These are phyloP conservation scores for Suillus clintonianus DNA, from an alignment of 768 basidiomycete species.

Conservation along the genomic window DNA sequence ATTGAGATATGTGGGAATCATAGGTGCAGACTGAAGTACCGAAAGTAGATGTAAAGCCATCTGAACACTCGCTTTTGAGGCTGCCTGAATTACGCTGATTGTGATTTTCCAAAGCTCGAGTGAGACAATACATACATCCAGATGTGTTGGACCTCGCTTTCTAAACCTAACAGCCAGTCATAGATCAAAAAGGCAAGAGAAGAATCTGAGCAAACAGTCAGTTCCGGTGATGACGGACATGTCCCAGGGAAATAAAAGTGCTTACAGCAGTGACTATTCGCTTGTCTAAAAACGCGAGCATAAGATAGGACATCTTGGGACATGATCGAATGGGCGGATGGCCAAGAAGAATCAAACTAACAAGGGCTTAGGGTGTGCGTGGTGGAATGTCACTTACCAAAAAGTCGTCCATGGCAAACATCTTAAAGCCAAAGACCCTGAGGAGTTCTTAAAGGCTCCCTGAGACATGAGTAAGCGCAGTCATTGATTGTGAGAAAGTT, in stretches of 20 bases:
- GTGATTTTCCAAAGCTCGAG: conserved; percentile 4
- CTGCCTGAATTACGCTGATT: conserved; percentile 18
- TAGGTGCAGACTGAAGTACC: conserved; percentile 24
- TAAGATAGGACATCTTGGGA: neutral
- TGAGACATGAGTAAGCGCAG: neutral
- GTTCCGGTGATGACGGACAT: neutral
- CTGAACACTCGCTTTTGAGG: conserved; percentile 21
- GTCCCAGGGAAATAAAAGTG: neutral
- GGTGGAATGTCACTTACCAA: neutral
- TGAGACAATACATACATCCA: neutral
- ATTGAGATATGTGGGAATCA: too few species aligned
- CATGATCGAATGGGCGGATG: neutral
- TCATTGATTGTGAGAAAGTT: neutral
- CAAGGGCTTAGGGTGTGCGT: neutral
- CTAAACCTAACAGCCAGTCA: conserved; percentile 24
- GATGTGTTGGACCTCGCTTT: conserved; percentile 25
- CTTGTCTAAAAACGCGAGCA: neutral
- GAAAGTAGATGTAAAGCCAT: conserved; percentile 33
- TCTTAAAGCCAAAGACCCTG: neutral
- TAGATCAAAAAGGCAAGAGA: conserved; percentile 21
- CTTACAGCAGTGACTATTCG: conserved; percentile 17
- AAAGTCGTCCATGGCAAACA: neutral
- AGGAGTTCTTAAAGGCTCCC: neutral
- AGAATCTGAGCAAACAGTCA: neutral
- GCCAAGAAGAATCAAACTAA: neutral